Base-by-base conservation (phyloP, 441 rosid species). In the Isatis lusitanica region DNA sequence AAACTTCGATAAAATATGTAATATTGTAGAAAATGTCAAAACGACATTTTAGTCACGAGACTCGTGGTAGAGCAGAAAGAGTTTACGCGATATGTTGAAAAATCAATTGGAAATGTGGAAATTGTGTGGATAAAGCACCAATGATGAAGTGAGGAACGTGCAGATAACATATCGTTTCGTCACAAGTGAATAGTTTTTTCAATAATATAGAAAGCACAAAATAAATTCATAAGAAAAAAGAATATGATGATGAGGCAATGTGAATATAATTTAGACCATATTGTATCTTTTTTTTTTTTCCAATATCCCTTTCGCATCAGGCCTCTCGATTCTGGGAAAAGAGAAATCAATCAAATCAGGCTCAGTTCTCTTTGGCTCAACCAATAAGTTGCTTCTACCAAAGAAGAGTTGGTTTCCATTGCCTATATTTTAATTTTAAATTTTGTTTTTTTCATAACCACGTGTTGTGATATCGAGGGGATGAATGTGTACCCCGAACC, bases 341-440 rank as follows among this genome's bases (percentile, higher is more conserved):
- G 31, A 56, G 26, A 56, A 68, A 53, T 40, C 72, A 43, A 42
- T 68, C 64, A 68, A 26, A 56, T 55, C 33, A 42, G 24, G 31
- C 44, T 56, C 73, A 43, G 43, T 30, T 42, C 56, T 68, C 55
- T 31, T 68, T 43, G 9, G 31, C 64, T 43, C 73, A 56, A 31
- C 56, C 46, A 44, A 44, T 57, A 31, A 53, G 51, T 9, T 65
- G 28, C 6, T 67, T 6, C 3, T 26, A 5, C 18, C 33, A 10
- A 53, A 55, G 28, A 28, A 28, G 62, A 26, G 30, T 53, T 26
- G 55, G 64, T 56, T 67, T 68, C 73, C 38, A 35, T 35, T 35
- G 7, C 38, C 38, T 35, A 35, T 35, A 35, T 35, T 26, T 26
- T 3, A 1, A 1, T 7, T 35, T 7, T 8, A 7, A 7, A 35